These are phyloP conservation scores for Plantago major DNA, from an alignment of 257 asterid species.

Conservation along the genomic window DNA sequence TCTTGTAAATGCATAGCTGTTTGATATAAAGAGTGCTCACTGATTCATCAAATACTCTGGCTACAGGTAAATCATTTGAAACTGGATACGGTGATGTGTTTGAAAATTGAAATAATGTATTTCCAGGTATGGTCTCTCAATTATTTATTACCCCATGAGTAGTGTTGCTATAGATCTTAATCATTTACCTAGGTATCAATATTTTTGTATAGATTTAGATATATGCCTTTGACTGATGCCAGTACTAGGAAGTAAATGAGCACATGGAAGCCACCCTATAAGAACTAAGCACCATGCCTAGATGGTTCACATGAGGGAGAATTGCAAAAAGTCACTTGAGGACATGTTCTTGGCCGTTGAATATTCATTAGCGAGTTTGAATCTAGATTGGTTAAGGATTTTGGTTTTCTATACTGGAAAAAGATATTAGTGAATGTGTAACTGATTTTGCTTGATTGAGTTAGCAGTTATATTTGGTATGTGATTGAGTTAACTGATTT, in stretches of 20 bases:
- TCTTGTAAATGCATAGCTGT: constrained; percentile 13
- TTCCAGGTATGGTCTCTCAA: constrained; percentile 16
- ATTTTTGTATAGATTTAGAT: constrained; percentile 15
- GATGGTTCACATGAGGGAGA: background rate
- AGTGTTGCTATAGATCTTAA: constrained; percentile 28
- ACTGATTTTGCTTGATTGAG: too few species aligned
- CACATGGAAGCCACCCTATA: constrained; percentile 43
- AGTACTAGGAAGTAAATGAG: constrained; percentile 29
- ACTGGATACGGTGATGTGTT: constrained; percentile 18
- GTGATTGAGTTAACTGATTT: too few species aligned
- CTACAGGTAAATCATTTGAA: constrained; percentile 3
- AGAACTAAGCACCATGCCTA: background rate
- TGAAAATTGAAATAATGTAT: constrained; percentile 9
- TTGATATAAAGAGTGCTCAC: constrained; percentile 5
- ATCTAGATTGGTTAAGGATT: too few species aligned
- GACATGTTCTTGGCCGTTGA: too few species aligned
- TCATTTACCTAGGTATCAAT: constrained; percentile 23
- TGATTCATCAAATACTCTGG: constrained; percentile 14
- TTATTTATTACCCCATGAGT: constrained; percentile 3
- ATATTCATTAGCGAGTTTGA: too few species aligned
- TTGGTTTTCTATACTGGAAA: too few species aligned
- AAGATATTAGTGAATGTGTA: too few species aligned
- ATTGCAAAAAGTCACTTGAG: too few species aligned
- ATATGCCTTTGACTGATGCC: constrained; percentile 23
- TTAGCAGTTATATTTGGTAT: too few species aligned